Evolutionary conservation across 2,329 filamentous ascomycete genomes (phyloP), one percentile per base, ranked within the genome.

Genomic region (Atkinsonella texensis): DNA sequence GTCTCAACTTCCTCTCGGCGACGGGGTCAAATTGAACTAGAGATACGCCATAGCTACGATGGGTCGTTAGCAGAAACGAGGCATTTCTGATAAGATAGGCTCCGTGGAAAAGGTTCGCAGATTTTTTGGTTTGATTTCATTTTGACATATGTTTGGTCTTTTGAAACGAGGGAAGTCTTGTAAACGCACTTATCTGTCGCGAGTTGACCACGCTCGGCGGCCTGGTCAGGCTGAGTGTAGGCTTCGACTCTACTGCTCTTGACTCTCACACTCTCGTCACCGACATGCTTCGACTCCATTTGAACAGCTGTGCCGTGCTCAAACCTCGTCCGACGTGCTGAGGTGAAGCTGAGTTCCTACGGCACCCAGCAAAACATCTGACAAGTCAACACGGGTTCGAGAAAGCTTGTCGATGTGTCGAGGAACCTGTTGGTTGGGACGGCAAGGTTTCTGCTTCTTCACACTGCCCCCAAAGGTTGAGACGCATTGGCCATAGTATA

Each of bases 1-100:
- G 66, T 8, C 81, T 71, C 23, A 87, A 69, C 49, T 70, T 74
- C 8, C 72, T 63, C 60, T 85, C 84, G 2, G 76, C 79, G 31
- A 65, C 70, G 3, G 70, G 67, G 56, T 84, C 80, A 56, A 82
- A 78, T n/a, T 70, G 57, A 12, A 80, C 63, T 3, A 78, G 66
- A 32, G 46, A 47, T 39, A 35, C 17, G 18, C 39, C 39, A 28
- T 51, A 45, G 46, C 49, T 46, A 28, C 32, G 31, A 13, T 28
- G 18, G 17, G 11, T 28, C 12, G 42, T 48, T n/a, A 47, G 20
- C 20, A 23, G 50, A 28, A 10, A 11, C 42, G 13, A 28, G n/a
- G 15, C 35, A 15, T 38, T 38, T 12, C 35, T 12, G 35, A 13
- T 38, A 4, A 28, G 35, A 38, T 38, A 1, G 5, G 7, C 28